Conservation (phyloP, 208 protist genomes). For the Leishmania guyanensis region DNA sequence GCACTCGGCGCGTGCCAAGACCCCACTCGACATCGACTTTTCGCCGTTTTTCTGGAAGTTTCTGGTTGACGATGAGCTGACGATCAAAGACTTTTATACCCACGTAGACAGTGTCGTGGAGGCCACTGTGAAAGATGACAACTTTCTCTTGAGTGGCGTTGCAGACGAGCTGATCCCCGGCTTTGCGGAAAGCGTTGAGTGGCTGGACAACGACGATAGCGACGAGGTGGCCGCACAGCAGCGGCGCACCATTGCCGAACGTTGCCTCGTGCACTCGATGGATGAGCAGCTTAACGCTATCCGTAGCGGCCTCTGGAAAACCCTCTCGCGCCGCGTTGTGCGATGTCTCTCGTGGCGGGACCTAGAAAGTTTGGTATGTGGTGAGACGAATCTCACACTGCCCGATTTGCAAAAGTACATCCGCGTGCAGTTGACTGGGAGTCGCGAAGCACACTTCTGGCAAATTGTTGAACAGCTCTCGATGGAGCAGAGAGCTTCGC, state of each 20-base stretch:
- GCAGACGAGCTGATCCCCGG: slow-evolving; percentile 86
- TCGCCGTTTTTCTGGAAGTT: slow-evolving; percentile 93
- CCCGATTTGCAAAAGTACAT: slow-evolving; percentile 75
- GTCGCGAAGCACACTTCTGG: slow-evolving; percentile 80
- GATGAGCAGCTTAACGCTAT: slow-evolving; percentile 85
- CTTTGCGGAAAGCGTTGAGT: slow-evolving; percentile 54
- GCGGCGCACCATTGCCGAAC: slow-evolving; percentile 71
- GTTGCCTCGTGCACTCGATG: slow-evolving; percentile 88
- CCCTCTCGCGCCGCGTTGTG: slow-evolving; percentile 79
- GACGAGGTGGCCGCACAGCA: slow-evolving; percentile 29
- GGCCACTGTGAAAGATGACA: slow-evolving; percentile 75
- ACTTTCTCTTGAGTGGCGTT: slow-evolving; percentile 78
- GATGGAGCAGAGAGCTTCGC: slow-evolving; percentile 73
- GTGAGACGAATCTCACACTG: slow-evolving; percentile 65
- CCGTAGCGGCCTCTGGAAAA: slow-evolving; percentile 76
- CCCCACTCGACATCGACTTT: slow-evolving; percentile 85
- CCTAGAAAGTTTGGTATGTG: slow-evolving; percentile 82
- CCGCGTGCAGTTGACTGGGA: slow-evolving; percentile 47
- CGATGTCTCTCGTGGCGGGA: slow-evolving; percentile 88
- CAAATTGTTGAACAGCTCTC: slow-evolving; percentile 83
- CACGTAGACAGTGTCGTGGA: slow-evolving; percentile 89
- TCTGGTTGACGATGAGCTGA: slow-evolving; percentile 84
- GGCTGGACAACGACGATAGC: slow-evolving; percentile 39
- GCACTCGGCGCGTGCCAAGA: slow-evolving; percentile 65
- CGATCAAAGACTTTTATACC: slow-evolving; percentile 85